Evolutionary conservation across 2,329 filamentous ascomycete genomes (phyloP).

Genomic region (Paracoccidioides brasiliensis): DNA sequence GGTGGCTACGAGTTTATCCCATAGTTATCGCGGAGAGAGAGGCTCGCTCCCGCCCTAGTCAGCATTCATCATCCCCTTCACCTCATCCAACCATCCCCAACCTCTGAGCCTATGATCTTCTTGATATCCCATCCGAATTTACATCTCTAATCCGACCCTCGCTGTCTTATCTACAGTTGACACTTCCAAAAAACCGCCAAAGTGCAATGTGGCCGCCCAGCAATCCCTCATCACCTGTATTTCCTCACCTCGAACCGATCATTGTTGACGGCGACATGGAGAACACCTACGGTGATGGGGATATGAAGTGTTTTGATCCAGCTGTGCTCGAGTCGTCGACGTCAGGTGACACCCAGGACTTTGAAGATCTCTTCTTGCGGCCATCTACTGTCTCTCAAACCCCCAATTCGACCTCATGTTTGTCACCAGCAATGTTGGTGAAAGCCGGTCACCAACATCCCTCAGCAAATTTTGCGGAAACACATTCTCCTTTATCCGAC

Average conservation of each 20-base stretch:
- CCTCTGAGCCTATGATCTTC: neutral
- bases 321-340: constrained; percentile 25
- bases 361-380: constrained; percentile 30
- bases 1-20: neutral
- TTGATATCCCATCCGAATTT: neutral
- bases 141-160: neutral
- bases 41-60: neutral
- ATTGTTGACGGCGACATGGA: constrained; percentile 33
- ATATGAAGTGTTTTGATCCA: constrained; percentile 32
- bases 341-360: constrained; percentile 26
- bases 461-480: constrained; percentile 11
- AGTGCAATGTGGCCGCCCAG: constrained; percentile 24
- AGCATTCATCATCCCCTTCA: neutral
- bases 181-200: neutral
- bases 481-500: constrained; percentile 22
- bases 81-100: neutral
- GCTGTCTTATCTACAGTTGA: neutral
- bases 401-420: constrained; percentile 17
- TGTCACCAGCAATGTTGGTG: constrained; percentile 19
- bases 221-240: constrained; percentile 24
- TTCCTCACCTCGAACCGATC: constrained; percentile 28
- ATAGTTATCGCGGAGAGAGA: neutral
- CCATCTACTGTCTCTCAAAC: constrained; percentile 20
- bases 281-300: constrained; percentile 26
- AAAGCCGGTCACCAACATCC: constrained; percentile 1